phyloP scores from a whole-genome alignment of 179 eudicot genomes.

The Beta macrorhiza region DNA sequence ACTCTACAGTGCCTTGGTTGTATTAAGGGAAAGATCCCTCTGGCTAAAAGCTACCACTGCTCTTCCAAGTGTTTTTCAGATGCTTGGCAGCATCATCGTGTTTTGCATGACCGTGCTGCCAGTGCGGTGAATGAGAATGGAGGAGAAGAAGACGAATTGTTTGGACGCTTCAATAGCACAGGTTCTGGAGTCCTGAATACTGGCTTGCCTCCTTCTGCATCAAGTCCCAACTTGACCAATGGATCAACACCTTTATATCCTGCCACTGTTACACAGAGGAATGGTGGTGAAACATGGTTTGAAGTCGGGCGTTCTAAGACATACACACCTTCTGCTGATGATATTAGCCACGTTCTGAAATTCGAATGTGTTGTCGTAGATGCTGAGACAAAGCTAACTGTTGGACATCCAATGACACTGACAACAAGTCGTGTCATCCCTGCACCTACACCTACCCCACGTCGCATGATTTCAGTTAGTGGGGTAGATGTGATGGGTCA shows the following conservation, averaged over 20 bases:
- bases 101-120: conserved; percentile 91
- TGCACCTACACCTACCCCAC: conserved; percentile 94
- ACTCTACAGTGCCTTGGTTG: conserved; percentile 95
- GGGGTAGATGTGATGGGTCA: conserved; percentile 61
- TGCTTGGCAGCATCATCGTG: conserved; percentile 99
- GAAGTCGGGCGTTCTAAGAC: conserved; percentile 83
- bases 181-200: conserved; percentile 54
- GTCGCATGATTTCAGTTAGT: conserved; percentile 70
- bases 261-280: conserved; percentile 61
- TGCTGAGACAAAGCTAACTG: conserved; percentile 61
- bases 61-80: conserved; percentile 91
- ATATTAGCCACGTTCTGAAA: conserved; percentile 84
- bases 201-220: conserved; percentile 55
- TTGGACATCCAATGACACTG: conserved; percentile 64
- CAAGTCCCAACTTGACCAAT: conserved; percentile 62
- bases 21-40: conserved; percentile 80
- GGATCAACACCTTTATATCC: conserved; percentile 70
- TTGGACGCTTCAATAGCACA: conserved; percentile 73
- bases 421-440: conserved; percentile 93
- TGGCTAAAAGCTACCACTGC: conserved; percentile 90
- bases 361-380: conserved; percentile 88
- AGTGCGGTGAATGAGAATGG: conserved; percentile 86
- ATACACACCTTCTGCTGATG: conserved; percentile 90
- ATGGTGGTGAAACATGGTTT: conserved; percentile 93
- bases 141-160: conserved; percentile 80